Evolutionary conservation across 2,329 filamentous ascomycete genomes (phyloP).

Genomic region (Trichoderma guizhouense): DNA sequence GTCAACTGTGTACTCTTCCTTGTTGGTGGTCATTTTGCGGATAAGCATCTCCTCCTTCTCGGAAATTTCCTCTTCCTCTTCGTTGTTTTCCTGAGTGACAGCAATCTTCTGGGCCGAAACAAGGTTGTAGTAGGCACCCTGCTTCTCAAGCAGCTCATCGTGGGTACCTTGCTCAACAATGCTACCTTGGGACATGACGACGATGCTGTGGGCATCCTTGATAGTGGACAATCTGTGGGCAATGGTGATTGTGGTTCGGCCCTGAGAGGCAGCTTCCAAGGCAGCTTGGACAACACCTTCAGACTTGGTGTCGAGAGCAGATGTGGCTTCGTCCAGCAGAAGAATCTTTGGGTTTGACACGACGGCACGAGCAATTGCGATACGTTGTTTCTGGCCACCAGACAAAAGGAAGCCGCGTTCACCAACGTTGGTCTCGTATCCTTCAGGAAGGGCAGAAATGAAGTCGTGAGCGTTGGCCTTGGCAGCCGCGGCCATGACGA

Average conservation of each 20-base stretch:
- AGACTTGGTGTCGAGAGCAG: slow-evolving; percentile 87
- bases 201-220: slow-evolving; percentile 90
- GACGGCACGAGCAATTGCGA: slow-evolving; percentile 87
- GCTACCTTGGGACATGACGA: slow-evolving; percentile 79
- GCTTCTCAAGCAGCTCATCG: slow-evolving; percentile 66
- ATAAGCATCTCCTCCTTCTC: slow-evolving; percentile 50
- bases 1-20: slow-evolving; percentile 47
- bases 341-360: slow-evolving; percentile 90
- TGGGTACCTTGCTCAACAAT: slow-evolving; percentile 93
- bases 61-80: slow-evolving; percentile 51
- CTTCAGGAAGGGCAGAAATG: slow-evolving; percentile 74
- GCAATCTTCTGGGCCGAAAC: slow-evolving; percentile 86
- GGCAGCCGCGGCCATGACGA: slow-evolving; percentile 77
- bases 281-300: slow-evolving; percentile 94
- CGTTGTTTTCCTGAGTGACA: slow-evolving; percentile 51
- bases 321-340: slow-evolving; percentile 91
- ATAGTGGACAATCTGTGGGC: slow-evolving; percentile 95
- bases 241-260: slow-evolving; percentile 92
- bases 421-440: slow-evolving; percentile 89
- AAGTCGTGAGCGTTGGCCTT: slow-evolving; percentile 96
- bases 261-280: slow-evolving; percentile 78
- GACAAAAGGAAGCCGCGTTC: slow-evolving; percentile 90
- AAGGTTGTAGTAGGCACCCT: slow-evolving; percentile 76
- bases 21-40: slow-evolving; percentile 42
- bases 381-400: slow-evolving; percentile 94